Evolutionary conservation across 1,139 yeast species (phyloP).

Genomic region (Saccharomyces uvarum): DNA sequence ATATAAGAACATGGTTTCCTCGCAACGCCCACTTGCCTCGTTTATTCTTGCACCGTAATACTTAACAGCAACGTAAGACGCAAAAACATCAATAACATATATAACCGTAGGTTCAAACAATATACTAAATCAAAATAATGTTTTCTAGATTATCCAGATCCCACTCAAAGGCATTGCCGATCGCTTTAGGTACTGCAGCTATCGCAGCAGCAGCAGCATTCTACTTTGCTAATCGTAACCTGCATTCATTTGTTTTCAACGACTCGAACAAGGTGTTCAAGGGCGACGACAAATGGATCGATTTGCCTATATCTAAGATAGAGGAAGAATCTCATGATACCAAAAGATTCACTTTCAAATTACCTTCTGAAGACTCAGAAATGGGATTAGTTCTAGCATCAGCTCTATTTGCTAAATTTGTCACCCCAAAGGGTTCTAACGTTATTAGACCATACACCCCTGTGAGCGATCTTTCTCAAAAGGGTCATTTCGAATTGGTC

Average conservation of each 20-base stretch:
- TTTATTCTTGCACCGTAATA: not conserved
- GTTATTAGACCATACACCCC: slow-evolving; percentile 98
- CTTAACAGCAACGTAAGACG: not conserved
- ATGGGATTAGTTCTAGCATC: slow-evolving; percentile 82
- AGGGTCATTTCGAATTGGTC: slow-evolving; percentile 73
- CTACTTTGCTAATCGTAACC: slow-evolving; percentile 18
- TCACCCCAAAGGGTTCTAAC: slow-evolving; percentile 75
- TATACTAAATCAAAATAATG: slow-evolving; percentile 5
- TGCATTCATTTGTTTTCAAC: slow-evolving; percentile 28
- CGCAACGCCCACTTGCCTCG: not conserved
- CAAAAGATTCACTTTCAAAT: slow-evolving; percentile 62
- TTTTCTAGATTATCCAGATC: slow-evolving; percentile 14
- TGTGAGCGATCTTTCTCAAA: slow-evolving; percentile 55
- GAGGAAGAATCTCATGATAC: slow-evolving; percentile 52
- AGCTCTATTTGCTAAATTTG: slow-evolving; percentile 70
- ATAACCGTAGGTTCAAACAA: slow-evolving; percentile 1
- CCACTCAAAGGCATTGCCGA: slow-evolving; percentile 24
- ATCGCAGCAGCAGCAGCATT: slow-evolving; percentile 36
- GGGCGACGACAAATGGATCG: slow-evolving; percentile 75
- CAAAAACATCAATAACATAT: not conserved
- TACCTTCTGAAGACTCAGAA: slow-evolving; percentile 58
- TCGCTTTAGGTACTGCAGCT: slow-evolving; percentile 46
- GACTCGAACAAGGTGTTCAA: slow-evolving; percentile 51
- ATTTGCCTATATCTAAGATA: slow-evolving; percentile 52
- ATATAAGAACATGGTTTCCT: not conserved